Conservation (phyloP, 805 yeast species). For the Sugiyamaella qingdaonensis region DNA sequence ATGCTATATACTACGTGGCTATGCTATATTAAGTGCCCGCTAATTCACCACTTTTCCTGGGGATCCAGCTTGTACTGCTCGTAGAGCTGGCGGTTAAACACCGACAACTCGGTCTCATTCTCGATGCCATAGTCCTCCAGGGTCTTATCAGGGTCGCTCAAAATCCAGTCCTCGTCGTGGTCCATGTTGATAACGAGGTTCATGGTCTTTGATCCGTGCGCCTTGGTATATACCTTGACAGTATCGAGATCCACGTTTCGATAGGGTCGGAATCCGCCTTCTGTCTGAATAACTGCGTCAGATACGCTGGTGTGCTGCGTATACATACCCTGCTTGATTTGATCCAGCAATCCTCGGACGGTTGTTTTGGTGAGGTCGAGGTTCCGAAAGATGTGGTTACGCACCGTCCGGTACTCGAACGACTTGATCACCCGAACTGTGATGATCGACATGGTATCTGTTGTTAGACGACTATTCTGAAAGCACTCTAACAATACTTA, state of each 20-base stretch:
- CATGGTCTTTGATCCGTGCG: slow-evolving; percentile 92
- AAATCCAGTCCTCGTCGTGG: slow-evolving; percentile 72
- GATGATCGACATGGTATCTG: slow-evolving; percentile 48
- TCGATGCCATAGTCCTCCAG: slow-evolving; percentile 54
- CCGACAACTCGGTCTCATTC: slow-evolving; percentile 88
- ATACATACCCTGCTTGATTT: slow-evolving; percentile 30
- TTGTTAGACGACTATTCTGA: slow-evolving; percentile 21
- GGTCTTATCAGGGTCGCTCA: slow-evolving; percentile 38
- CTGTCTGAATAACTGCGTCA: slow-evolving; percentile 40
- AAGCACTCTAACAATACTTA: slow-evolving; percentile 28
- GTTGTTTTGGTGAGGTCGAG: slow-evolving; percentile 71
- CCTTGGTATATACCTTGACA: slow-evolving; percentile 84
- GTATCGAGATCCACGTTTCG: slow-evolving; percentile 71
- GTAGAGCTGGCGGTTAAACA: slow-evolving; percentile 70
- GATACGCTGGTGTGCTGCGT: neutral
- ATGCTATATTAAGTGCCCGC: neutral
- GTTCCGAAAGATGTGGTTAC: slow-evolving; percentile 43
- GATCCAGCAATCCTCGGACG: slow-evolving; percentile 57
- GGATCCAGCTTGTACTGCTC: slow-evolving; percentile 71
- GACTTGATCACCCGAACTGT: slow-evolving; percentile 88
- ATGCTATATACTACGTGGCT: neutral
- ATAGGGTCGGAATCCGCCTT: slow-evolving; percentile 76
- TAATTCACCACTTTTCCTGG: slow-evolving; percentile 84
- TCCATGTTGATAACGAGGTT: slow-evolving; percentile 88
- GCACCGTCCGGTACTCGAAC: slow-evolving; percentile 49